Conservation (phyloP, 495 filamentous ascomycete genomes). For the Podospora tetraspora region DNA sequence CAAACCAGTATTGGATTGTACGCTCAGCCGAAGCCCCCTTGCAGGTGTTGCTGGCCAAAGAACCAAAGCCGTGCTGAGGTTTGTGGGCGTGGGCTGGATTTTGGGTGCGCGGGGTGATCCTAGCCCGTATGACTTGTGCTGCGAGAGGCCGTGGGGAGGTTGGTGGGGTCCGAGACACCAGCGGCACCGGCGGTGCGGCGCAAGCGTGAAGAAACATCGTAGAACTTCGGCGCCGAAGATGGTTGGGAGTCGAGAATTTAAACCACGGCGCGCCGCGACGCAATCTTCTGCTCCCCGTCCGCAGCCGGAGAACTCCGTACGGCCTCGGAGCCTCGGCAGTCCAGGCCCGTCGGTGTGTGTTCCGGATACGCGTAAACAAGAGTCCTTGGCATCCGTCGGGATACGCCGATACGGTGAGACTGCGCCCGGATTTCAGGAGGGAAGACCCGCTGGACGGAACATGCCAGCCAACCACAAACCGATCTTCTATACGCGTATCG, state of each 20-base stretch:
- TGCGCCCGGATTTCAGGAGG: not conserved
- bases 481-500: slow-evolving; percentile 1
- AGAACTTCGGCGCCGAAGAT: not conserved
- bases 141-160: not conserved
- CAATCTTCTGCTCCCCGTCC: not conserved
- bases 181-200: not conserved
- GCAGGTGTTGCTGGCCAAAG: no score
- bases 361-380: not conserved
- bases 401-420: not conserved
- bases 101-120: not conserved
- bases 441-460: not conserved
- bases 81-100: not conserved
- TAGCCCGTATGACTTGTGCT: not conserved
- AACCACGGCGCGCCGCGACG: not conserved
- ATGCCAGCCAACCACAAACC: not conserved
- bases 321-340: not conserved
- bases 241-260: not conserved
- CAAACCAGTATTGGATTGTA: no score
- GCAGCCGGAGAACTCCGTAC: not conserved
- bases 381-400: no score
- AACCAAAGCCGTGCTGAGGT: no score
- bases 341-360: not conserved
- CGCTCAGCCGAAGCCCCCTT: no score
- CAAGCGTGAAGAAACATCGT: not conserved
- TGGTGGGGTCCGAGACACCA: not conserved